Evolutionary conservation across 345 rosid genomes (phyloP), one percentile per base, ranked within the genome.

Genomic region (Acer saccharum): DNA sequence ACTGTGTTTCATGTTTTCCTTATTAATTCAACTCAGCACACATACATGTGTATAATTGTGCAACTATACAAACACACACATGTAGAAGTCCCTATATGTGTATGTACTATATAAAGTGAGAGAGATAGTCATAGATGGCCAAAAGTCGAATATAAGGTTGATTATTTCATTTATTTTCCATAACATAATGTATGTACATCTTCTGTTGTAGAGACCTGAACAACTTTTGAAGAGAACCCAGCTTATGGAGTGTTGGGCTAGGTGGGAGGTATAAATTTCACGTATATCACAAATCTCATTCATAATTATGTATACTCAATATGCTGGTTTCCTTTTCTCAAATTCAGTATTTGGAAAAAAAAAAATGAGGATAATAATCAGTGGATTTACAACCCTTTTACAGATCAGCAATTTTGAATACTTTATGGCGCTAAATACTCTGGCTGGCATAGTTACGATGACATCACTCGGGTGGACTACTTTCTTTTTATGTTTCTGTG

Each of bases 391-490:
- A 69, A 79, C 46, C 32, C 48, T 67, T 81, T 65, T 91, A 87
- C 95, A 96, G 99, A 96, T 96, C 84, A 94, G 97, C 94, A 96
- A 96, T 87, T 96, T 96, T 75, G 98, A 96, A 82, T 96, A 96
- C 84, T 82, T 96, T 79, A 96, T 96, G 98, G 94, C 88, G 82
- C 88, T 96, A 74, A 96, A 96, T 81, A 96, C 97, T 64, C 84
- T 96, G 89, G 98, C 99, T 82, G 99, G 65, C 98, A 97, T 78
- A 92, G 98, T 83, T 96, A 91, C 84, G 94, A 94, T 88, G 99
- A 96, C 87, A 92, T 96, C 83, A 96, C 99, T 83, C 99, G 94
- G 93, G 99, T 93, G 78, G 57, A 65, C 75, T 41, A 79, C n/a
- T n/a, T 73, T 23, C 20, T 44, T 10, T 78, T 65, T 16, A 20